Base-by-base conservation (phyloP, 179 eudicot genomes). In the Carnegiea gigantea region DNA sequence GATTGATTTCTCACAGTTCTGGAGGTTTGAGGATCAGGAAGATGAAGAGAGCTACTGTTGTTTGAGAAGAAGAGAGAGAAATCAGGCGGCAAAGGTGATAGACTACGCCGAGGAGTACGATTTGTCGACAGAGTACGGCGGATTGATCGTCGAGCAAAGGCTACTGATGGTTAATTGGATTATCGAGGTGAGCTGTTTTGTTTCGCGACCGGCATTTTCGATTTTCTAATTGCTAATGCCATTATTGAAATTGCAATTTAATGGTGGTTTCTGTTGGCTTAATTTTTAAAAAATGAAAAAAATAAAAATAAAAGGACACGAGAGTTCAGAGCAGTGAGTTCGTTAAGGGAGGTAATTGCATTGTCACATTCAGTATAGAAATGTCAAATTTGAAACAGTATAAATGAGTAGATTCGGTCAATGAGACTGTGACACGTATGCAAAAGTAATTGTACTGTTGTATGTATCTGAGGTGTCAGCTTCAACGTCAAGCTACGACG, bases 91-190 rank as follows among this genome's bases (percentile, higher is more conserved):
- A 72, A 91, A 90, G 82, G 80, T 90, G 59, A 92, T 51, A 53
- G 92, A 94, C 83, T 96, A 92, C 74, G 89, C 91, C 14, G 91
- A 87, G 75, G 93, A 92, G 68, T 92, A 92, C 81, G 86, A 92
- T 82, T 85, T 88, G 64, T 78, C 84, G 36, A 90, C 94, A 26
- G 90, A 85, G 78, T 89, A 80, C 79, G 97, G 95, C 65, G 85
- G 80, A 13, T 87, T 93, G 60, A 87, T 97, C 86, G 85, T 89
- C 49, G 95, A 94, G 86, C 98, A 97, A 76, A 91, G 99, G 71
- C 84, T 89, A 10, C 84, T 89, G 18, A 97, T 97, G 97, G 94
- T 93, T n/a, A 90, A 95, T 78, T 97, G 99, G 99, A 97, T 97
- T 44, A 82, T 97, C 70, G 94, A 97, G 95, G 99, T 97, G 72